Base-by-base conservation (phyloP, 1,139 yeast species). In the Casaregolazyma suthepensis region DNA sequence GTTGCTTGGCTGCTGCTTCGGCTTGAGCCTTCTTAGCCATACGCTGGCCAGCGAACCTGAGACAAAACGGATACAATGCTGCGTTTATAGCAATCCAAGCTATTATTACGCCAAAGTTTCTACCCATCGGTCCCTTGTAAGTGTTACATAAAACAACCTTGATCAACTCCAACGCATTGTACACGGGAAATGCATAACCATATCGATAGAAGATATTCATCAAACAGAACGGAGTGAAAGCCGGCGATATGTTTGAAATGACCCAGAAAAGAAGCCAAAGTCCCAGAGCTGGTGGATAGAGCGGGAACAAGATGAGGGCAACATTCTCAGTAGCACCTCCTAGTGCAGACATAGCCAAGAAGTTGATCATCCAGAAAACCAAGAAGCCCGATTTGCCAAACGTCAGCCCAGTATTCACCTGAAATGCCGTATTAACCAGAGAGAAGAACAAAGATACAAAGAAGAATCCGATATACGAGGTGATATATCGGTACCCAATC, bases 101-200 rank as follows among this genome's bases (percentile, higher is more conserved):
- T 10, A 75, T 64, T 56, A 84, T 63, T 1, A 85, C 70, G 45
- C 85, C 87, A 49, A 80, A 73, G 62, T 82, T 76, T 57, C 81
- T 65, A 5, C 87, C 88, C 63, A 85, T 58, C 18, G 75, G 64
- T 1, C 81, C 81, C 63, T 77, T 81, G 66, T 80, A 77, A 67
- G 80, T 79, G 61, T 81, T 71, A 59, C 82, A 77, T 54, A 85
- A 74, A 15, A 84, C 74, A 2, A 83, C 84, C 63, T 79, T 78
- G 60, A 74, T 73, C 19, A 81, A 73, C 56, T 80, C 83, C 50
- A 75, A 77, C 0, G 82, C 77, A 59, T 83, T 82, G 63, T 77
- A 79, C 61, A 85, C 75, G 0, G 91, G 91, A 70, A 82, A 70
- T 29, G 79, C 83, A 63, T 82, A 82, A 6, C 90, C 89, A 66